Conservation (phyloP, 495 filamentous ascomycete species). For the Daldinia vernicosa region DNA sequence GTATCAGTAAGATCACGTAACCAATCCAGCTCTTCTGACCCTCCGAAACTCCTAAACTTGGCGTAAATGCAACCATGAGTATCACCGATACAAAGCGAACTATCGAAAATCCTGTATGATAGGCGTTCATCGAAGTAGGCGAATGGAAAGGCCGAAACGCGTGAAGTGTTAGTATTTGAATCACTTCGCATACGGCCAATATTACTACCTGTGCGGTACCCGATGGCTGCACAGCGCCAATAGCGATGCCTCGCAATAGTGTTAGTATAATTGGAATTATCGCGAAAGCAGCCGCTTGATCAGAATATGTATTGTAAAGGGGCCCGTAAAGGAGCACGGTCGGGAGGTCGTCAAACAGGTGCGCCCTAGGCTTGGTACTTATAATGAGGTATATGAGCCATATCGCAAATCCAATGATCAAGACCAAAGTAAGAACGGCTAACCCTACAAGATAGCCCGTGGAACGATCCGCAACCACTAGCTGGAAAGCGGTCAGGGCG, state of each 20-base stretch:
- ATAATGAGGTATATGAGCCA: conserved; percentile 84
- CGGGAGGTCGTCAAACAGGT: conserved; percentile 90
- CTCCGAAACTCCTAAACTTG: conserved; percentile 78
- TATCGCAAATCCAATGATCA: conserved; percentile 74
- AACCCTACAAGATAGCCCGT: conserved; percentile 73
- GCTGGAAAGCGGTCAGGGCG: conserved; percentile 86
- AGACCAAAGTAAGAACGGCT: conserved; percentile 75
- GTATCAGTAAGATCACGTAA: conserved; percentile 87
- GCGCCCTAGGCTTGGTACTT: conserved; percentile 79
- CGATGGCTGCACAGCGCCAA: conserved; percentile 91
- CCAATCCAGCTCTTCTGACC: conserved; percentile 91
- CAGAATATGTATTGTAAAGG: conserved; percentile 98
- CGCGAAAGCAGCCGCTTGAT: conserved; percentile 84
- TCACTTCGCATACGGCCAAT: conserved; percentile 91
- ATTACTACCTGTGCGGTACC: conserved; percentile 92
- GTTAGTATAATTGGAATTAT: conserved; percentile 84
- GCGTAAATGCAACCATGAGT: conserved; percentile 87
- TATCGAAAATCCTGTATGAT: conserved; percentile 84
- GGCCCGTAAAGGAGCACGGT: conserved; percentile 91
- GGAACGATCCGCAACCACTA: conserved; percentile 76
- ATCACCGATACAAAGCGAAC: conserved; percentile 81
- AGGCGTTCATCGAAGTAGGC: conserved; percentile 97
- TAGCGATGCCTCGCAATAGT: conserved; percentile 84
- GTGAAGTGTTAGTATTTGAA: conserved; percentile 85
- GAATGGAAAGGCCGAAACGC: conserved; percentile 90